phyloP scores from a whole-genome alignment of 805 yeast species.

The Saccharomycopsis selenospora region DNA sequence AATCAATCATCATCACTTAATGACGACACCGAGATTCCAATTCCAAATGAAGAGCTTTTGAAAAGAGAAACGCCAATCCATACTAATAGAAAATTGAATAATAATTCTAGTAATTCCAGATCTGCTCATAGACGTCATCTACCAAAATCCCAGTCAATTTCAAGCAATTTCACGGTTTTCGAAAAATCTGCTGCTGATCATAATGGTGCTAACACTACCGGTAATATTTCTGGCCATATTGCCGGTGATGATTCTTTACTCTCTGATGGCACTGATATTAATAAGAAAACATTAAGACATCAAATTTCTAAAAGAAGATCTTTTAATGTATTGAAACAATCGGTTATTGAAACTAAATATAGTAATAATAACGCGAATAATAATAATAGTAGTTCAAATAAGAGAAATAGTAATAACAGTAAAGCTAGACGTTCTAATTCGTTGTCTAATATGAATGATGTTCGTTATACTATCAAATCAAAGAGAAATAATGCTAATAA shows the following conservation, averaged over 20 bases:
- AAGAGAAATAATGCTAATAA: neutral
- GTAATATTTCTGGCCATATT: neutral
- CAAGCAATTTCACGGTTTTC: constrained; percentile 13
- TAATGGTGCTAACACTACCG: neutral
- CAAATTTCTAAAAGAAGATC: constrained; percentile 14
- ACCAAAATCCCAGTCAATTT: constrained; percentile 13
- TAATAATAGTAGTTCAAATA: neutral
- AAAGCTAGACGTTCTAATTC: neutral
- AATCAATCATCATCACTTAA: neutral
- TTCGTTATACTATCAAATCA: neutral
- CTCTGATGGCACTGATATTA: neutral
- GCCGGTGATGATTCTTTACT: neutral
- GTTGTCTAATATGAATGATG: neutral
- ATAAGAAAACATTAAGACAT: constrained; percentile 6
- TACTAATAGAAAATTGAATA: neutral
- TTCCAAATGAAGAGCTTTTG: neutral
- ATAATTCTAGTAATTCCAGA: neutral
- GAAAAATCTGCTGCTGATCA: constrained; percentile 3
- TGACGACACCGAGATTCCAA: constrained; percentile 1
- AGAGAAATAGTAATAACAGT: neutral
- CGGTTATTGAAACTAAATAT: constrained; percentile 13
- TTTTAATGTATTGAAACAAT: constrained; percentile 20
- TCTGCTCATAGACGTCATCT: neutral
- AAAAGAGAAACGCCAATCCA: neutral
- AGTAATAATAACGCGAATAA: neutral